phyloP scores from a whole-genome alignment of 768 basidiomycete species.

The Trametes cinnabarina region DNA sequence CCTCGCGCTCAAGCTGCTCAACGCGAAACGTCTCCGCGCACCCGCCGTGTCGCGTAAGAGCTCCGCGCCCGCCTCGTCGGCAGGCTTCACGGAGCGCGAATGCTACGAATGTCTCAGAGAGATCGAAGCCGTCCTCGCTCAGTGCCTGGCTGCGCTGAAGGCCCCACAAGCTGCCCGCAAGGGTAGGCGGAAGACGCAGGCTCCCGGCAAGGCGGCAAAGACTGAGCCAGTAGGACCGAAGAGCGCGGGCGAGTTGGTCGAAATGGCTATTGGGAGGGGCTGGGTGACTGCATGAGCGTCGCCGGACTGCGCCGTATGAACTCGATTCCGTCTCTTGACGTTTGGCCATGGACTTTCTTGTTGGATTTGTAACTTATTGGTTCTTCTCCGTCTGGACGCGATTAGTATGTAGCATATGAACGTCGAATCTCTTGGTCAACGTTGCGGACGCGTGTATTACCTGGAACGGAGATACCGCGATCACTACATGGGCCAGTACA shows the following conservation, averaged over 20 bases:
- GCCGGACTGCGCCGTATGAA: no score
- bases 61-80: slow-evolving; percentile 30
- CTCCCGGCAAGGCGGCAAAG: slow-evolving; percentile 20
- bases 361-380: neutral
- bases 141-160: slow-evolving; percentile 40
- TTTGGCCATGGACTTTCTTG: neutral
- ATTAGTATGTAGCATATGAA: neutral
- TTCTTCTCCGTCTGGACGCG: neutral
- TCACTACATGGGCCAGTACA: neutral
- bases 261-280: slow-evolving; percentile 55
- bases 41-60: slow-evolving; percentile 46
- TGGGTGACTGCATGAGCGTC: slow-evolving; percentile 48
- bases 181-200: slow-evolving; percentile 37
- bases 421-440: neutral
- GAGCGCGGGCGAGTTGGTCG: slow-evolving; percentile 61
- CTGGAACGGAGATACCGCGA: neutral
- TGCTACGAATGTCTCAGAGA: slow-evolving; percentile 70
- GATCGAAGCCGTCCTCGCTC: slow-evolving; percentile 56
- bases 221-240: slow-evolving; percentile 9
- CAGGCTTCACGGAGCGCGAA: slow-evolving; percentile 56
- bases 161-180: slow-evolving; percentile 35
- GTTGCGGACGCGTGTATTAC: neutral
- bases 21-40: slow-evolving; percentile 62
- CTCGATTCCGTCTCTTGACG: no score
- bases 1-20: slow-evolving; percentile 67